Percentiles rank a stretch among this genome's conserved stretches.
Evolutionary conservation across 352 stramenopile species (phyloP).

Genomic region (Elongisporangium prolatum): DNA sequence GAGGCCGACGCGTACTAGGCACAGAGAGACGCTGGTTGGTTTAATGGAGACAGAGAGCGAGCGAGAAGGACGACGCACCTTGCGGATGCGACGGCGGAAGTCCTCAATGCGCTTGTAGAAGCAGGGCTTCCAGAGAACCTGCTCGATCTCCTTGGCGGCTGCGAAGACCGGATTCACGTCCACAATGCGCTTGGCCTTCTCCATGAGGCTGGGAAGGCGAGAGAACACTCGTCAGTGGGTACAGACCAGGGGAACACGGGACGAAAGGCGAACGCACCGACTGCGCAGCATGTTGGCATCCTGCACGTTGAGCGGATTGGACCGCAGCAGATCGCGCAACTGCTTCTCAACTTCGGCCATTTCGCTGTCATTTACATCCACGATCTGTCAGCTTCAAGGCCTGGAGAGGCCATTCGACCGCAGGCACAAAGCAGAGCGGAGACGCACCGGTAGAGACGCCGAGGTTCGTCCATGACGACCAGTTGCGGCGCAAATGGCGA

Average conservation of each 20-base stretch:
- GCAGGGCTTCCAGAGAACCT: slow-evolving; percentile 87
- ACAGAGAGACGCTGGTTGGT: not conserved
- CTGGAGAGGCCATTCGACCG: not conserved
- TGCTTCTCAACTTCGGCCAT: slow-evolving; percentile 70
- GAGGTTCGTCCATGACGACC: slow-evolving; percentile 12
- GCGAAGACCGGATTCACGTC: slow-evolving; percentile 48
- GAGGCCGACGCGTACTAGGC: slow-evolving; percentile 58
- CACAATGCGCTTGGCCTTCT: slow-evolving; percentile 39
- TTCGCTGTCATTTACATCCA: slow-evolving; percentile 35
- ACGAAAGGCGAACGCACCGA: too few species aligned
- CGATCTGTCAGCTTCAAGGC: not conserved
- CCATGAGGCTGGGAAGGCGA: slow-evolving; percentile 26
- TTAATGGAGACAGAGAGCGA: not conserved
- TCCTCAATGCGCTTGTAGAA: slow-evolving; percentile 91
- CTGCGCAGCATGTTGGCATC: slow-evolving; percentile 55
- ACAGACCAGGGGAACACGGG: too few species aligned
- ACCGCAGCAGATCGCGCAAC: slow-evolving; percentile 60
- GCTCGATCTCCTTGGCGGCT: slow-evolving; percentile 65
- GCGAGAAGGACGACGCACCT: slow-evolving; percentile 32
- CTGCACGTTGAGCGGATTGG: slow-evolving; percentile 54
- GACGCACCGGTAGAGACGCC: slow-evolving; percentile 32
- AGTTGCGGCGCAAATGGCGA: not conserved
- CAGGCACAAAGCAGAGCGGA: not conserved
- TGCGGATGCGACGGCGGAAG: slow-evolving; percentile 83
- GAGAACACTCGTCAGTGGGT: too few species aligned